A percentile compares a stretch with the other conserved stretches of the same genome.
phyloP scores from a whole-genome alignment of 2,329 filamentous ascomycete species.

The Trichoderma aggressivum region DNA sequence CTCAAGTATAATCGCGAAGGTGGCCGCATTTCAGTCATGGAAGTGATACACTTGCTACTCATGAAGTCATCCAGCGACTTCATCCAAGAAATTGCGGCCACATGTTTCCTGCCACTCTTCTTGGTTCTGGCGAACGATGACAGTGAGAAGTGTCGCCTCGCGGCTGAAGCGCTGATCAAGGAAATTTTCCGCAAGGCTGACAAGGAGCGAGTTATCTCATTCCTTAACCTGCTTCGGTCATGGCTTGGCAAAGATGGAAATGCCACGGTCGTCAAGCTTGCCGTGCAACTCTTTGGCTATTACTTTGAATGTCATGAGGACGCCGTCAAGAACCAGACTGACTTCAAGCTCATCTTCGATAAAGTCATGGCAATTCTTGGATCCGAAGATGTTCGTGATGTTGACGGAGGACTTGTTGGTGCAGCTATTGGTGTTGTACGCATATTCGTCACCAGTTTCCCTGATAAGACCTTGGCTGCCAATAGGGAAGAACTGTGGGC shows the following conservation, averaged over 20 bases:
- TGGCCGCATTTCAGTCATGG: slow-evolving; percentile 88
- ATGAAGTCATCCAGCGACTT: slow-evolving; percentile 79
- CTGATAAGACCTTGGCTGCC: slow-evolving; percentile 59
- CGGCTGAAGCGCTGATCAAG: slow-evolving; percentile 75
- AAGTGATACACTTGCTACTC: slow-evolving; percentile 81
- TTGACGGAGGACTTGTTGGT: slow-evolving; percentile 70
- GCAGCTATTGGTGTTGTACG: slow-evolving; percentile 67
- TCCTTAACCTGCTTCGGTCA: slow-evolving; percentile 65
- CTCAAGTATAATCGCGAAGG: slow-evolving; percentile 86
- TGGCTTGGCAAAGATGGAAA: slow-evolving; percentile 79
- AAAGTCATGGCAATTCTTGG: slow-evolving; percentile 53
- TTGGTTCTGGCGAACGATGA: slow-evolving; percentile 87
- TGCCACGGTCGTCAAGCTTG: slow-evolving; percentile 64
- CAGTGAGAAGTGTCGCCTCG: slow-evolving; percentile 76
- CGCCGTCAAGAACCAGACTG: slow-evolving; percentile 59
- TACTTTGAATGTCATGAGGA: slow-evolving; percentile 71
- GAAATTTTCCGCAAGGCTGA: slow-evolving; percentile 77
- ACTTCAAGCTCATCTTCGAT: slow-evolving; percentile 60
- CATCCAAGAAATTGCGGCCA: slow-evolving; percentile 75
- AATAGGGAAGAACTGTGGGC: slow-evolving; percentile 67
- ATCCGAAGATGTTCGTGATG: slow-evolving; percentile 49
- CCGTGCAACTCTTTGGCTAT: slow-evolving; percentile 75
- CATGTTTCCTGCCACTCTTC: slow-evolving; percentile 82
- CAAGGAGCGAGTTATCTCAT: slow-evolving; percentile 65
- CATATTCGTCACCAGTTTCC: slow-evolving; percentile 64